Evolutionary conservation across 176 grass and related monocot species (phyloP).

Genomic region (Tillandsia fasciculata): DNA sequence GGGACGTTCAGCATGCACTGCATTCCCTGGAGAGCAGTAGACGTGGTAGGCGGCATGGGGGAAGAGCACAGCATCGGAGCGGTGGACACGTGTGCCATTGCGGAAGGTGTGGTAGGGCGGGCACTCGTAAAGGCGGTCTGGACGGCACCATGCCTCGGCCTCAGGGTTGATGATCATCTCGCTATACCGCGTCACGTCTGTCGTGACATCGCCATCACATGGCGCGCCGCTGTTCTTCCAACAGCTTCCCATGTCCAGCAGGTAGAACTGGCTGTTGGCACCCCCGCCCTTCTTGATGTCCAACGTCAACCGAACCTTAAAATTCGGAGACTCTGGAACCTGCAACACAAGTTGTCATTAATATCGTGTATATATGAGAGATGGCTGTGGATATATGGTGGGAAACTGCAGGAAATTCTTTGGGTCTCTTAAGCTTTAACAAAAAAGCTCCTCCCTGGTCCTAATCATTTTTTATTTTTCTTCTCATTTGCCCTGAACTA

Average conservation of each 20-base stretch:
- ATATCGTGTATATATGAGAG: neutral
- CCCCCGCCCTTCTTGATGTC: slow-evolving; percentile 72
- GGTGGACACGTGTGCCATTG: slow-evolving; percentile 65
- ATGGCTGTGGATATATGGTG: no score
- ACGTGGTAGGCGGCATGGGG: slow-evolving; percentile 80
- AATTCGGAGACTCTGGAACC: slow-evolving; percentile 73
- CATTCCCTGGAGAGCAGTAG: slow-evolving; percentile 88
- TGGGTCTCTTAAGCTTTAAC: no score
- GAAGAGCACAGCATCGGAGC: slow-evolving; percentile 34
- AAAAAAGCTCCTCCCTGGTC: no score
- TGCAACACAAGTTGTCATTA: slow-evolving; percentile 5
- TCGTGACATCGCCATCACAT: slow-evolving; percentile 62
- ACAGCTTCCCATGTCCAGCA: slow-evolving; percentile 93
- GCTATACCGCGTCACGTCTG: slow-evolving; percentile 82
- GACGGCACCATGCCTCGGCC: slow-evolving; percentile 49
- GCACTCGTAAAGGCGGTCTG: slow-evolving; percentile 36
- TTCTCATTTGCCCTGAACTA: no score
- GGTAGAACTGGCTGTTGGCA: slow-evolving; percentile 70
- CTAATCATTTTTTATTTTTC: no score
- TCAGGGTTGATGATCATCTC: slow-evolving; percentile 96
- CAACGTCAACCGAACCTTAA: slow-evolving; percentile 61
- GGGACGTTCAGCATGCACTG: slow-evolving; percentile 45
- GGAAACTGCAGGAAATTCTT: no score
- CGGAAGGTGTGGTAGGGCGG: slow-evolving; percentile 87
- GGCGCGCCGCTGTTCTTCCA: slow-evolving; percentile 77